Conservation (phyloP, 2,329 filamentous ascomycete species). For the Lasiodiplodia sp. region DNA sequence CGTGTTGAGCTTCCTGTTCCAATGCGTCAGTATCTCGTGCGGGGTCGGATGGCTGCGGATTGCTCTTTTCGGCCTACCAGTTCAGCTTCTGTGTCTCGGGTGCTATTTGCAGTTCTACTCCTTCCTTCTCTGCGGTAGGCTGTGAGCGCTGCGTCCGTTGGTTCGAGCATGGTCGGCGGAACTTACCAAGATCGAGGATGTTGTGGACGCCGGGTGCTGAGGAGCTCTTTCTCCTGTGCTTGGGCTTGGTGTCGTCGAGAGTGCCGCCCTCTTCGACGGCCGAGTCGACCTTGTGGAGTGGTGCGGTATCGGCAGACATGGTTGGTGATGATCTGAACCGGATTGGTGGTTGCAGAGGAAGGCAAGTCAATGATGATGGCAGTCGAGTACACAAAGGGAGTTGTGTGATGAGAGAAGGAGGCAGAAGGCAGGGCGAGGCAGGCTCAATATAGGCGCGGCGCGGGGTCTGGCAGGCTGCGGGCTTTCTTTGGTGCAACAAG, state of each 20-base stretch:
- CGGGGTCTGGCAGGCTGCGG: slow-evolving; percentile 28
- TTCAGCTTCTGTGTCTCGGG: slow-evolving; percentile 86
- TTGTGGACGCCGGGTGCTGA: slow-evolving; percentile 74
- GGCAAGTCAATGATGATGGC: slow-evolving; percentile 10
- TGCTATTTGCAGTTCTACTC: slow-evolving; percentile 74
- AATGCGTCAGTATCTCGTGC: slow-evolving; percentile 6
- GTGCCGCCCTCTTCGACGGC: slow-evolving; percentile 81
- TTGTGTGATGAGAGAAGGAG: slow-evolving; percentile 20
- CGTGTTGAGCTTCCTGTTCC: slow-evolving; percentile 87
- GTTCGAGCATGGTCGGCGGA: neutral
- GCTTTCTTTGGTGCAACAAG: slow-evolving; percentile 29
- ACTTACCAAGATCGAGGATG: slow-evolving; percentile 84
- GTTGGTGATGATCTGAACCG: slow-evolving; percentile 17
- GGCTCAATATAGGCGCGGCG: slow-evolving; percentile 27
- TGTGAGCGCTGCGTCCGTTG: slow-evolving; percentile 39
- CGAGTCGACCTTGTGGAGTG: slow-evolving; percentile 79
- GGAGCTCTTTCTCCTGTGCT: slow-evolving; percentile 75
- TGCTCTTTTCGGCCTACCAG: slow-evolving; percentile 70
- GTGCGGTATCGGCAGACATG: slow-evolving; percentile 30
- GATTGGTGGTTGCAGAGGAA: slow-evolving; percentile 1
- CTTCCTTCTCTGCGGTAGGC: slow-evolving; percentile 69
- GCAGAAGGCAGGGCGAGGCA: slow-evolving; percentile 19
- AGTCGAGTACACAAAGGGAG: slow-evolving; percentile 9
- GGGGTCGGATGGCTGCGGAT: neutral
- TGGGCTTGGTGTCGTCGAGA: slow-evolving; percentile 67